Conservation (phyloP, 2,329 filamentous ascomycete species). For the Aspergillus luchuensis region DNA sequence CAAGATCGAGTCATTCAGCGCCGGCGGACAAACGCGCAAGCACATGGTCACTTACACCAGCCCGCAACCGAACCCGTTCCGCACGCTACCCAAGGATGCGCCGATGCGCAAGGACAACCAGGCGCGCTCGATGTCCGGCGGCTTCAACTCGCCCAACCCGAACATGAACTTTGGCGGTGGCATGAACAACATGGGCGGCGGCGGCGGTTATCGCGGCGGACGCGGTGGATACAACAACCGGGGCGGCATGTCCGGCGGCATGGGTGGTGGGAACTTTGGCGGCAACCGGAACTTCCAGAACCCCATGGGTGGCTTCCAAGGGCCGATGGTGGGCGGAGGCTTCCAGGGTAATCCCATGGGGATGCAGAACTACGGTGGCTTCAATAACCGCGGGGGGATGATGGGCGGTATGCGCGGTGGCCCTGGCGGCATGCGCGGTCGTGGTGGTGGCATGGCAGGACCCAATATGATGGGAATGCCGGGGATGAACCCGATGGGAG, state of each 20-base stretch:
- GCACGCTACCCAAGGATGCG: constrained; percentile 85
- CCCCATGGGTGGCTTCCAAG: constrained; percentile 46
- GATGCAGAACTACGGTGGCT: constrained; percentile 52
- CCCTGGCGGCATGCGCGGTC: constrained; percentile 61
- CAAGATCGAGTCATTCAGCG: constrained; percentile 68
- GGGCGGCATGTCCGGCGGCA: constrained; percentile 42
- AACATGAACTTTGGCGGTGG: constrained; percentile 41
- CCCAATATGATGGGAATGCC: constrained; percentile 57
- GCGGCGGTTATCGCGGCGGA: constrained; percentile 57
- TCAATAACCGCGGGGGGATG: constrained; percentile 57
- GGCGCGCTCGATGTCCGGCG: constrained; percentile 49
- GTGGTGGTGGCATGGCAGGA: constrained; percentile 60
- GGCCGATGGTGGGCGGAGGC: constrained; percentile 49
- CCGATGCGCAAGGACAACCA: constrained; percentile 70
- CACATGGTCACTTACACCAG: constrained; percentile 74
- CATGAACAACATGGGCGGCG: constrained; percentile 49
- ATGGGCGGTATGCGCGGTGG: constrained; percentile 58
- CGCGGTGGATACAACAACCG: constrained; percentile 46
- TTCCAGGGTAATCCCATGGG: constrained; percentile 50
- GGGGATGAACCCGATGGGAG: constrained; percentile 54
- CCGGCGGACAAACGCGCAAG: constrained; percentile 63
- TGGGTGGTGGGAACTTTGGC: constrained; percentile 54
- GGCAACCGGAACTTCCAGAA: constrained; percentile 52
- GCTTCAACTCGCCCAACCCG: constrained; percentile 46
- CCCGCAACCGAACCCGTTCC: constrained; percentile 81